phyloP scores from a whole-genome alignment of 257 asterid species.

The Jacaranda copaia region DNA sequence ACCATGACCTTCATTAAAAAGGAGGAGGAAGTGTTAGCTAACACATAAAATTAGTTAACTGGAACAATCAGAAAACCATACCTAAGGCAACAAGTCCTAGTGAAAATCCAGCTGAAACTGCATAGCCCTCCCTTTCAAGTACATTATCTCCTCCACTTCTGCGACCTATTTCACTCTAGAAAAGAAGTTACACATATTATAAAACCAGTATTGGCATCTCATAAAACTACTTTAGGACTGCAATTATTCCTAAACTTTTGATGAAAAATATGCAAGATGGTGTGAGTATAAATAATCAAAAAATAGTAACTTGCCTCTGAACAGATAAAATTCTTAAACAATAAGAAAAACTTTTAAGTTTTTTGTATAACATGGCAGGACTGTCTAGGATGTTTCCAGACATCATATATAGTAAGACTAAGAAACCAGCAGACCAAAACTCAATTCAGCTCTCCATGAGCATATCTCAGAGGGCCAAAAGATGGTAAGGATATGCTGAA shows the following conservation, averaged over 20 bases:
- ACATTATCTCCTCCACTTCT: conserved; percentile 99
- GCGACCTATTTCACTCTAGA: conserved; percentile 95
- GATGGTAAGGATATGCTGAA: not conserved
- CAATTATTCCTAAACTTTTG: not conserved
- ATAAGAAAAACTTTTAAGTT: not conserved
- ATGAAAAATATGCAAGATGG: conserved; percentile 23
- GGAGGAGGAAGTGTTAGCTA: conserved; percentile 27
- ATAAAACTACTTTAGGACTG: conserved; percentile 14
- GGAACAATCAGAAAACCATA: conserved; percentile 43
- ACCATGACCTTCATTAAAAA: conserved; percentile 75
- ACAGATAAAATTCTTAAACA: not conserved
- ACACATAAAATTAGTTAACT: conserved; percentile 27
- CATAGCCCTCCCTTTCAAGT: conserved; percentile 98
- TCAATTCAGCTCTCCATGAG: not conserved
- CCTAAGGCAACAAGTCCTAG: conserved; percentile 96
- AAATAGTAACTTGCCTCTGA: conserved; percentile 5
- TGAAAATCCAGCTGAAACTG: conserved; percentile 95
- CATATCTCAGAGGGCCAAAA: not conserved
- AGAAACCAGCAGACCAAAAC: not conserved
- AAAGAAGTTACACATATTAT: conserved; percentile 28
- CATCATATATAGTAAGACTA: not conserved
- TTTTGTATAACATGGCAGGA: not conserved
- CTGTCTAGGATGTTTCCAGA: conserved; percentile 13
- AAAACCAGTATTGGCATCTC: conserved; percentile 26
- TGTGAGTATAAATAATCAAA: conserved; percentile 19